These are phyloP conservation scores for Pythium brachiatum DNA, from an alignment of 352 stramenopile species.

Conservation along the genomic window DNA sequence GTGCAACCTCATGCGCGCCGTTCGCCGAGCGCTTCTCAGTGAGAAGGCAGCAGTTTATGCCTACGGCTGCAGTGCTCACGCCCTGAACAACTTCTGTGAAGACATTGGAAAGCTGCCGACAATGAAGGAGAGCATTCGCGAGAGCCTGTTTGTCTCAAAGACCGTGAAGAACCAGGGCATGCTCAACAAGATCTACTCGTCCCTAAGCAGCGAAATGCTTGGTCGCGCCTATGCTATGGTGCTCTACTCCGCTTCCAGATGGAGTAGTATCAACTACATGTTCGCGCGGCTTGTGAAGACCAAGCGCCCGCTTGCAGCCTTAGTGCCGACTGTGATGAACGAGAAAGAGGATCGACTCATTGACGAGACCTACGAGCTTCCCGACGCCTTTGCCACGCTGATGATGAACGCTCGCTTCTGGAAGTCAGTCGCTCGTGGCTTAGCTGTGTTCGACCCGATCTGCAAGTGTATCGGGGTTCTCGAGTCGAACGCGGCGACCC, in stretches of 20 bases:
- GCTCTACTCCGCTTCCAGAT: neutral
- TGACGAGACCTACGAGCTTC: neutral
- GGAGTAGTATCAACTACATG: slow-evolving; percentile 1
- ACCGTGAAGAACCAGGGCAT: slow-evolving; percentile 1
- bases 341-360: neutral
- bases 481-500: neutral
- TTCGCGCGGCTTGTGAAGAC: neutral
- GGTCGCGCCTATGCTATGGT: neutral
- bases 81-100: slow-evolving; percentile 1
- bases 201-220: neutral
- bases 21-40: neutral
- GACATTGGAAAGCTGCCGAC: neutral
- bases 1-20: neutral
- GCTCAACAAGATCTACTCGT: neutral
- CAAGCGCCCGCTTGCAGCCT: neutral
- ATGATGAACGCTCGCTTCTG: neutral
- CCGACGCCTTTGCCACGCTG: neutral
- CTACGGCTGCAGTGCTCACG: neutral
- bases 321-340: neutral
- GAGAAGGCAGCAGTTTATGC: neutral
- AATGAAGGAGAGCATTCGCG: neutral
- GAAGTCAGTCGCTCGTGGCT: neutral
- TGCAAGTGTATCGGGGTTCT: neutral
- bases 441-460: neutral
- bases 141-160: neutral